phyloP scores from a whole-genome alignment of 2,329 filamentous ascomycete genomes.

The Aplosporella prunicola region DNA sequence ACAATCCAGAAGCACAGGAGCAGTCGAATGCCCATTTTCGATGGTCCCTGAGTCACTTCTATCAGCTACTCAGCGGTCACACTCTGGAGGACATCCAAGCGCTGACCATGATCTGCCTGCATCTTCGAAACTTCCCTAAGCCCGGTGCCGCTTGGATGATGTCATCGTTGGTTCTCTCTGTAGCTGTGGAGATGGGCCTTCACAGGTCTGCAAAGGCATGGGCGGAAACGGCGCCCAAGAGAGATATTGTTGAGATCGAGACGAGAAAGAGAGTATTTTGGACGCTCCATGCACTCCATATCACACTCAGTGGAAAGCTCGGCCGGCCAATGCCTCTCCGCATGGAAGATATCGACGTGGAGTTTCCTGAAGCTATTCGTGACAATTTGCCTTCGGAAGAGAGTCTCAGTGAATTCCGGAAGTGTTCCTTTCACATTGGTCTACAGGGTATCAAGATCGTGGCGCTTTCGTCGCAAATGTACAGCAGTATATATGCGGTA shows the following conservation, averaged over 20 bases:
- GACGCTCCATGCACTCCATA: conserved; percentile 55
- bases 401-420: conserved; percentile 32
- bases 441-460: conserved; percentile 56
- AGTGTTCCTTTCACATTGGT: conserved; percentile 59
- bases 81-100: conserved; percentile 63
- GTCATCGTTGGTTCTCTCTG: conserved; percentile 52
- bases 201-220: conserved; percentile 60
- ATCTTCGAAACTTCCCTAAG: conserved; percentile 70
- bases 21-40: conserved; percentile 71
- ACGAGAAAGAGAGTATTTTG: conserved; percentile 73
- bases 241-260: conserved; percentile 57
- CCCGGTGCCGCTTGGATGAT: conserved; percentile 66
- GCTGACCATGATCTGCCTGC: conserved; percentile 59
- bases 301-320: conserved; percentile 64
- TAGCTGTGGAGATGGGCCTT: conserved; percentile 66
- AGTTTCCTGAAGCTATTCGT: conserved; percentile 60
- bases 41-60: conserved; percentile 60
- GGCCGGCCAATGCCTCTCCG: conserved; percentile 68
- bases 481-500: conserved; percentile 65
- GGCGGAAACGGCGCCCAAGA: conserved; percentile 32
- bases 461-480: conserved; percentile 63
- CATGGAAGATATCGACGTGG: conserved; percentile 67
- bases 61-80: conserved; percentile 52
- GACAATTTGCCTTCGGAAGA: conserved; percentile 57
- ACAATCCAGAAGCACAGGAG: conserved; percentile 45